Evolutionary conservation across 352 stramenopile species (phyloP).

Genomic region (Aphanomyces cochlioides): DNA sequence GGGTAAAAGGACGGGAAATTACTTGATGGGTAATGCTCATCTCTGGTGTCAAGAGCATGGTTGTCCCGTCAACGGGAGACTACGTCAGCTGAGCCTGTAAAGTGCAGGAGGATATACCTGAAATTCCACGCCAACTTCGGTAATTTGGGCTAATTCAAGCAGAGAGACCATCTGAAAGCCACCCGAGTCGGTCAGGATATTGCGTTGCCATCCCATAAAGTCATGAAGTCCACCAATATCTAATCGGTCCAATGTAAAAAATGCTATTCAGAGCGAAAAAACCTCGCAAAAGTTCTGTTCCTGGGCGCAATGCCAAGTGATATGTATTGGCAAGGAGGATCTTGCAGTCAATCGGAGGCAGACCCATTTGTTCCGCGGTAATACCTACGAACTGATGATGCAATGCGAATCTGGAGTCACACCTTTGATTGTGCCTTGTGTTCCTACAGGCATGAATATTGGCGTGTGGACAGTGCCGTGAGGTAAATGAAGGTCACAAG

Average conservation of each 20-base stretch:
- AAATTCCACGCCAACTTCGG: slow-evolving; percentile 66
- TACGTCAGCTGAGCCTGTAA: slow-evolving; percentile 66
- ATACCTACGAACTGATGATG: slow-evolving; percentile 41
- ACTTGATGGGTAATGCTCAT: slow-evolving; percentile 83
- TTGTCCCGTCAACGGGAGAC: slow-evolving; percentile 85
- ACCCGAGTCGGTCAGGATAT: slow-evolving; percentile 96
- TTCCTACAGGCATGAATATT: slow-evolving; percentile 97
- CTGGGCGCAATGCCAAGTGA: slow-evolving; percentile 93
- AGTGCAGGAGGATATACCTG: slow-evolving; percentile 30
- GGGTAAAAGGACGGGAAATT: not conserved
- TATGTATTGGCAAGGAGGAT: slow-evolving; percentile 98
- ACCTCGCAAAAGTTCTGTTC: slow-evolving; percentile 70
- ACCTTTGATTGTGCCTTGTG: slow-evolving; percentile 94
- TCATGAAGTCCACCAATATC: slow-evolving; percentile 91
- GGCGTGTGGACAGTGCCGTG: slow-evolving; percentile 88
- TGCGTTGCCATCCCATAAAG: slow-evolving; percentile 93
- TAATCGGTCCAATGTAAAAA: slow-evolving; percentile 42
- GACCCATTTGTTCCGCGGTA: slow-evolving; percentile 72
- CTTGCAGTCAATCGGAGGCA: slow-evolving; percentile 63
- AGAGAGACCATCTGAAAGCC: slow-evolving; percentile 99
- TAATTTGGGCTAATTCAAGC: slow-evolving; percentile 93
- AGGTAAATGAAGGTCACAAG: slow-evolving; percentile 68
- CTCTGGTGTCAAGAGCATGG: slow-evolving; percentile 94
- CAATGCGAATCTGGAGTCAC: not conserved
- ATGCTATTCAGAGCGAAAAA: not conserved